Conservation (phyloP, 2,329 filamentous ascomycete genomes). For the Penicillium palitans region DNA sequence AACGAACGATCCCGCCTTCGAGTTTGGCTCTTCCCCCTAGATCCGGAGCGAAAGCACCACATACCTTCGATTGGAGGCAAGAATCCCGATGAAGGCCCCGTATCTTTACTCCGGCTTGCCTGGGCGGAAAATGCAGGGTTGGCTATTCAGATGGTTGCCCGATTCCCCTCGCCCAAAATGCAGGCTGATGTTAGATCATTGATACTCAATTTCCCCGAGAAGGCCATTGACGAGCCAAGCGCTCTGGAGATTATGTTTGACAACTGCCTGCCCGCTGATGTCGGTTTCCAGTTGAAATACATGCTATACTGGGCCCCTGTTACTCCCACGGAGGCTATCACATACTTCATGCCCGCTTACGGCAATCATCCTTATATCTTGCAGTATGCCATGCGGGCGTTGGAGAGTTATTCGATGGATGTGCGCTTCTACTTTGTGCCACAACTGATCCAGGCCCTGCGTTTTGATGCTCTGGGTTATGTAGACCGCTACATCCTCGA, state of each 20-base stretch:
- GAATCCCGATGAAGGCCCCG: constrained; percentile 52
- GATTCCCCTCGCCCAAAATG: constrained; percentile 75
- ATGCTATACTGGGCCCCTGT: constrained; percentile 90
- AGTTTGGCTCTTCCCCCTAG: constrained; percentile 87
- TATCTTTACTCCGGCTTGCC: constrained; percentile 72
- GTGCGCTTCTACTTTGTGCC: constrained; percentile 99
- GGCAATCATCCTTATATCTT: constrained; percentile 88
- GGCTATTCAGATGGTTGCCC: constrained; percentile 77
- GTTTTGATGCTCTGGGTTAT: constrained; percentile 90
- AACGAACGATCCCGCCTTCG: constrained; percentile 80
- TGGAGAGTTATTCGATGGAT: constrained; percentile 94
- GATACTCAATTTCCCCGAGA: constrained; percentile 79
- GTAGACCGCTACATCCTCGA: constrained; percentile 96
- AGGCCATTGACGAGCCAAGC: constrained; percentile 76
- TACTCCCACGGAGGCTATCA: constrained; percentile 89
- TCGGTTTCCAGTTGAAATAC: constrained; percentile 86
- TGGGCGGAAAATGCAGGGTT: constrained; percentile 84
- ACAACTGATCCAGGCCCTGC: constrained; percentile 92
- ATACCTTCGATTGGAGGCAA: constrained; percentile 47
- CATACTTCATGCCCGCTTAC: constrained; percentile 88
- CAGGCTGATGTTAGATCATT: constrained; percentile 75
- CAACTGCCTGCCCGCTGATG: constrained; percentile 71
- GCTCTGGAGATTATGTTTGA: constrained; percentile 81
- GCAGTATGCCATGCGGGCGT: constrained; percentile 92
- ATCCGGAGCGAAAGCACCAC: constrained; percentile 59